Evolutionary conservation across 2,329 filamentous ascomycete species (phyloP).

Genomic region (Aspergillus sp.): DNA sequence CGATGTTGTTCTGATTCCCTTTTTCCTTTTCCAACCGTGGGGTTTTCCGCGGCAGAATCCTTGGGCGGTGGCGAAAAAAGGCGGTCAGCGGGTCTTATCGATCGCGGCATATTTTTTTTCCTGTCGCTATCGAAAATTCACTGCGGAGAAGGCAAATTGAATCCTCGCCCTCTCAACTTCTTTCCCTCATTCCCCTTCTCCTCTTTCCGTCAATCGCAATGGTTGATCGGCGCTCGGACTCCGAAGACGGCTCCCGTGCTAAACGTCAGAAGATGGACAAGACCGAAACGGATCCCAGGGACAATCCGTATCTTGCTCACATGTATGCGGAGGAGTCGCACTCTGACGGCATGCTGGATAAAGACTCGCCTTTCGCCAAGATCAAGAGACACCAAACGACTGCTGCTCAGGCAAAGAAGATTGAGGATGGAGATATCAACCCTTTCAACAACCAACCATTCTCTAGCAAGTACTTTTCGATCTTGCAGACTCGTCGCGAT

Average conservation of each 20-base stretch:
- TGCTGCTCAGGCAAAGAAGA: slow-evolving; percentile 65
- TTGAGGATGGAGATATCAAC: slow-evolving; percentile 79
- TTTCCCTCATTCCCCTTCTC: slow-evolving; percentile 10
- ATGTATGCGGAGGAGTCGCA: slow-evolving; percentile 60
- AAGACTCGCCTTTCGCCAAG: slow-evolving; percentile 55
- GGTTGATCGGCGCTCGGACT: slow-evolving; percentile 56
- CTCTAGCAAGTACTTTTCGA: slow-evolving; percentile 83
- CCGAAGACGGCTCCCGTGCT: slow-evolving; percentile 47
- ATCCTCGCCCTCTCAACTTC: not conserved
- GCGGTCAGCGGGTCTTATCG: slow-evolving; percentile 32
- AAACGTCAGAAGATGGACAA: slow-evolving; percentile 55
- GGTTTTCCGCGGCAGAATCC: slow-evolving; percentile 25
- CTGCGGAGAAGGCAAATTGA: slow-evolving; percentile 1
- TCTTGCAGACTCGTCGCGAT: slow-evolving; percentile 77
- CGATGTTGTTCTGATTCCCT: not conserved
- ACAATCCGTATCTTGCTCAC: slow-evolving; percentile 91
- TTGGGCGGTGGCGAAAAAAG: slow-evolving; percentile 22
- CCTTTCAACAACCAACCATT: slow-evolving; percentile 78
- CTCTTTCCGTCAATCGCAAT: slow-evolving; percentile 36
- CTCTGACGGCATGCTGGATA: slow-evolving; percentile 19
- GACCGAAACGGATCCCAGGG: slow-evolving; percentile 50
- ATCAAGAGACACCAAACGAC: slow-evolving; percentile 81
- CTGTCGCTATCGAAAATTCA: slow-evolving; percentile 3
- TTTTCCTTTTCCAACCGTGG: slow-evolving; percentile 27
- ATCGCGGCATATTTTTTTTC: slow-evolving; percentile 18